These are phyloP conservation scores for Vitis hybrid DNA, from an alignment of 177 flowering plant species.

Conservation along the genomic window DNA sequence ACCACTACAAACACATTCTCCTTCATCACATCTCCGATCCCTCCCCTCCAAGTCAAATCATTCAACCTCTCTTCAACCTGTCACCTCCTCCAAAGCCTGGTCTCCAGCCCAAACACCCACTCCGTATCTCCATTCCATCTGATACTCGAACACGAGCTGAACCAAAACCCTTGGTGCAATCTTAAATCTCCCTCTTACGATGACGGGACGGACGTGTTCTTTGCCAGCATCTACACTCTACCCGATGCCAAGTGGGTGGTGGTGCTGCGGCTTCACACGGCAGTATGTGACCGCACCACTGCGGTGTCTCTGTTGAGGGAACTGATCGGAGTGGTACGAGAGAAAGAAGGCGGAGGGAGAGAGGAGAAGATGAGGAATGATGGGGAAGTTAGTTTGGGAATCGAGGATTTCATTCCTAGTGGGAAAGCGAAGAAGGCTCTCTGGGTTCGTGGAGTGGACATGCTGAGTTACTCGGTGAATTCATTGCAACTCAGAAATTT, in stretches of 20 bases:
- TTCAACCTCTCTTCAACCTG: conserved; percentile 10
- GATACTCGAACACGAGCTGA: conserved; percentile 37
- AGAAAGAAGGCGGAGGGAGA: conserved; percentile 3
- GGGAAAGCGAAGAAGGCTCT: conserved; percentile 31
- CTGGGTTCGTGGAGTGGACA: conserved; percentile 39
- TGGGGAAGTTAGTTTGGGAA: conserved; percentile 27
- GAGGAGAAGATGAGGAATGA: conserved; percentile 3
- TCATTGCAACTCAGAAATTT: conserved; percentile 34
- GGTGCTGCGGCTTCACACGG: conserved; percentile 28
- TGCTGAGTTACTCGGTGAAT: conserved; percentile 41
- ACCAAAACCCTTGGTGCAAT: conserved; percentile 18
- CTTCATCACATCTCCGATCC: conserved; percentile 21
- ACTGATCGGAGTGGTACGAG: conserved; percentile 20
- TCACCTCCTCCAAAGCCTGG: not conserved
- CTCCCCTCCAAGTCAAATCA: conserved; percentile 16
- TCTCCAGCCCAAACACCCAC: not conserved
- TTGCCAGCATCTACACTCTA: conserved; percentile 18
- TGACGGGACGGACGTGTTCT: conserved; percentile 14
- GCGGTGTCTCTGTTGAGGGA: conserved; percentile 35
- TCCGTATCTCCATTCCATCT: conserved; percentile 19
- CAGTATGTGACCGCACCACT: conserved; percentile 39
- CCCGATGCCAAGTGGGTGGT: conserved; percentile 16
- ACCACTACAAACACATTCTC: conserved; percentile 15
- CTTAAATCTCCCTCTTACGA: not conserved
- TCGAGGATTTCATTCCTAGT: conserved; percentile 38